Conservation (phyloP, 2,329 filamentous ascomycete species). For the Nakataea oryzae region DNA sequence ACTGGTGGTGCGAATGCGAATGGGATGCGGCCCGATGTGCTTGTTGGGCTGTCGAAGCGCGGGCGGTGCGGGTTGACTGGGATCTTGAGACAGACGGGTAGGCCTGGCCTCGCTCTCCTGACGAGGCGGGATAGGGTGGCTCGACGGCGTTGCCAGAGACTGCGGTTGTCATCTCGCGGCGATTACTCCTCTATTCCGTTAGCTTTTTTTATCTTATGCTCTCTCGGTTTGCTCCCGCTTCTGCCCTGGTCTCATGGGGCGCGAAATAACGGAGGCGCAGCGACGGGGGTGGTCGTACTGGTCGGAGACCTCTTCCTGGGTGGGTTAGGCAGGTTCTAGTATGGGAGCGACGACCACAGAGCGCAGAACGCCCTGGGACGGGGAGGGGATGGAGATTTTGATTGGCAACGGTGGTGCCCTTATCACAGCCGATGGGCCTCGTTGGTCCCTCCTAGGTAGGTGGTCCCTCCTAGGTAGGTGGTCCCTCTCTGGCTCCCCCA, state of each 20-base stretch:
- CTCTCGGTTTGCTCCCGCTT: not conserved
- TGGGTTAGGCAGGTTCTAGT: not conserved
- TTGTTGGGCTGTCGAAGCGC: slow-evolving; percentile 16
- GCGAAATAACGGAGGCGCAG: not conserved
- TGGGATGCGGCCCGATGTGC: slow-evolving; percentile 15
- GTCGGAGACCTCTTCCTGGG: not conserved
- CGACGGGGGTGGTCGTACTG: not conserved
- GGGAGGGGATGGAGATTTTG: not conserved
- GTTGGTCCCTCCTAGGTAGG: too few relatives aligned
- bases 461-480: too few relatives aligned
- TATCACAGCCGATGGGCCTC: not conserved
- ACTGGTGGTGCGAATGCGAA: slow-evolving; percentile 16
- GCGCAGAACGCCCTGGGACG: not conserved
- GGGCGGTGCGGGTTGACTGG: slow-evolving; percentile 24
- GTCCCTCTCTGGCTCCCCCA: not conserved
- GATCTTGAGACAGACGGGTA: slow-evolving; percentile 18
- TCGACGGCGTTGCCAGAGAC: slow-evolving; percentile 18
- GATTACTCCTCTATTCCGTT: not conserved
- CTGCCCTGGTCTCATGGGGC: not conserved
- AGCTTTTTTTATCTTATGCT: not conserved
- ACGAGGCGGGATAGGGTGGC: slow-evolving; percentile 17
- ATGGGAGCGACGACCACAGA: not conserved
- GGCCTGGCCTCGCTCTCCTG: slow-evolving; percentile 14
- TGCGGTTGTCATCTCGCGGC: slow-evolving; percentile 21
- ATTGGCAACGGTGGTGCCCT: not conserved